Evolutionary conservation across 805 yeast species (phyloP), one percentile per base, ranked within the genome.

Genomic region (Metschnikowia arizonensis): DNA sequence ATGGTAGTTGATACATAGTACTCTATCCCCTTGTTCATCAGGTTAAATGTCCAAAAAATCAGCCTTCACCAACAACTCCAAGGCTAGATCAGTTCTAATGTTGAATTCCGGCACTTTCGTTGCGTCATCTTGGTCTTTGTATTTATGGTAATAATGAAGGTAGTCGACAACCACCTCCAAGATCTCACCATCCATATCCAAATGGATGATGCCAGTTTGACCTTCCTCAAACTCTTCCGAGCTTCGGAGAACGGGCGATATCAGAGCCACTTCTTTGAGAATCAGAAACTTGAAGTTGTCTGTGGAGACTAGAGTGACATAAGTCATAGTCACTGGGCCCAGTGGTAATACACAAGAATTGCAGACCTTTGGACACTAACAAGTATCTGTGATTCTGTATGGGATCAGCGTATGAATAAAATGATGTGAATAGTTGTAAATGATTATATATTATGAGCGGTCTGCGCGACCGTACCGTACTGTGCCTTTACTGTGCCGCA

Each of bases 21-120:
- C n/a, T n/a, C n/a, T n/a, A n/a, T n/a, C n/a, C n/a, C n/a, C n/a
- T n/a, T n/a, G n/a, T n/a, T n/a, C n/a, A n/a, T n/a, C n/a, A n/a
- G 18, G 18, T 12, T 29, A 17, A 39, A 81, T 82, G 55, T 87
- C 91, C 55, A 88, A 66, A 61, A 79, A 91, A 61, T 93, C 99
- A 1, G 98, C 96, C 21, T 96, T 96, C 30, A 93, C 91, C 36
- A 93, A 65, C 53, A 91, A 68, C 60, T 93, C 98, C 50, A 91
- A 69, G 0, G 98, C 96, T 79, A 91, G 77, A 54, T 88, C 97
- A 0, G 97, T 90, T 1, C 98, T 97, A 2, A 93, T 80, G 30
- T 85, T 85, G 64, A 93, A 93, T 45, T 86, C 93, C 0, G 96
- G 96, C 5, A 85, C 78, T 40, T 78, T 82, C 3, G 77, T 79